phyloP scores from a whole-genome alignment of 1,284 basidiomycete genomes.

The Ceratobasidium sp. region DNA sequence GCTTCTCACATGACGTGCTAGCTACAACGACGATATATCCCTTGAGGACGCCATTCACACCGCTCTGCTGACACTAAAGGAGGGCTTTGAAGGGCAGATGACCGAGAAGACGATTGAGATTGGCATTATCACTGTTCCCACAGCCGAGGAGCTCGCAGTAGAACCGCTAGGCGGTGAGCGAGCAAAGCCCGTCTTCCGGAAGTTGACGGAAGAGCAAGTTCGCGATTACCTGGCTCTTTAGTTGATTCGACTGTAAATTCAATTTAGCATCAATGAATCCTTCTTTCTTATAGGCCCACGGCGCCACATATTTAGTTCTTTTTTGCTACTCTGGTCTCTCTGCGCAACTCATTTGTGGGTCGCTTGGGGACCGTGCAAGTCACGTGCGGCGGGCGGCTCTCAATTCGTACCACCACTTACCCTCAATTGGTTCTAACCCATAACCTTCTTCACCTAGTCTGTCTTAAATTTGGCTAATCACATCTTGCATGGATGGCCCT shows the following conservation, averaged over 20 bases:
- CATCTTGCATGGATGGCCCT: conserved; percentile 34
- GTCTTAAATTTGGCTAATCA: conserved; percentile 12
- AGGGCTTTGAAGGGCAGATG: conserved; percentile 99
- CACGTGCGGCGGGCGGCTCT: conserved; percentile 15
- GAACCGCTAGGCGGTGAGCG: conserved; percentile 66
- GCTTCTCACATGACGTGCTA: conserved; percentile 53
- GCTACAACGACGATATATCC: conserved; percentile 99
- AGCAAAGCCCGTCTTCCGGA: conserved; percentile 88
- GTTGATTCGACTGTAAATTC: not conserved
- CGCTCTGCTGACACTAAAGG: conserved; percentile 97
- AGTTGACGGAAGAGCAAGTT: conserved; percentile 93
- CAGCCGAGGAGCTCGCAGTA: conserved; percentile 68
- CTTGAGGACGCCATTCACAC: conserved; percentile 99
- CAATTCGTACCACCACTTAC: not conserved
- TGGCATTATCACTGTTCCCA: conserved; percentile 91
- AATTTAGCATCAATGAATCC: conserved; percentile 30
- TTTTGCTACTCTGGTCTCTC: too few species aligned
- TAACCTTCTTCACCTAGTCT: too few species aligned
- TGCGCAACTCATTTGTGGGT: not conserved
- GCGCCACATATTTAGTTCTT: too few species aligned
- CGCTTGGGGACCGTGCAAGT: conserved; percentile 2
- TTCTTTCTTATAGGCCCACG: not conserved
- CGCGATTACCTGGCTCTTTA: conserved; percentile 90
- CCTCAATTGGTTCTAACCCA: not conserved
- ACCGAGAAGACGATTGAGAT: conserved; percentile 99